Conservation (phyloP, 2,329 filamentous ascomycete species). For the Xylariales sp. region DNA sequence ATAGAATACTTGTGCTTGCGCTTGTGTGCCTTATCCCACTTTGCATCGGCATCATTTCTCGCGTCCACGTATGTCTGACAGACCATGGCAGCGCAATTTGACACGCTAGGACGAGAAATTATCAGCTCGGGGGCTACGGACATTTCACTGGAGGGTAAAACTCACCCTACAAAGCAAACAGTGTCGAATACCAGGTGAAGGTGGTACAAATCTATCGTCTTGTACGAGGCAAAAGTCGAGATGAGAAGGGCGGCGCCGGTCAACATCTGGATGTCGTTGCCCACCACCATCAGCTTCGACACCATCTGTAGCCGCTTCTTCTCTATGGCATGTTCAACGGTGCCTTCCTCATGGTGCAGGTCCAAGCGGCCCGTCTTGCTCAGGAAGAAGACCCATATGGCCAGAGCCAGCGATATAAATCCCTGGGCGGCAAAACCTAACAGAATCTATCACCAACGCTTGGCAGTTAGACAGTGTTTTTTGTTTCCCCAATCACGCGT, state of each 20-base stretch:
- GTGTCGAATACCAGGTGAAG: constrained; percentile 11
- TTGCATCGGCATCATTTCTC: too few species aligned
- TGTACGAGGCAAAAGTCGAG: constrained; percentile 10
- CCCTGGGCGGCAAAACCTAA: constrained; percentile 11
- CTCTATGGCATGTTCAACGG: constrained; percentile 3
- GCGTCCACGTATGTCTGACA: constrained; percentile 8
- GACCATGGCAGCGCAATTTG: constrained; percentile 8
- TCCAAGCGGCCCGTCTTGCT: constrained; percentile 10
- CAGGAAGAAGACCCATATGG: constrained; percentile 11
- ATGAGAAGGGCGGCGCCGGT: constrained; percentile 12
- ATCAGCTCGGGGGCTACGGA: not conserved
- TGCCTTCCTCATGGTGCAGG: constrained; percentile 7
- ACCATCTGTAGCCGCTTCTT: constrained; percentile 10
- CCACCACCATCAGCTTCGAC: constrained; percentile 10
- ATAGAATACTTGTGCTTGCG: too few species aligned
- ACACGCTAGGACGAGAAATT: constrained; percentile 4
- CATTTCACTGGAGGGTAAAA: not conserved
- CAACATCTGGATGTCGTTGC: constrained; percentile 13
- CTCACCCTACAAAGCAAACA: constrained; percentile 13
- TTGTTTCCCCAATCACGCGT: too few species aligned
- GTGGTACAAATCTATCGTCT: constrained; percentile 11
- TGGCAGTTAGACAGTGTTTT: too few species aligned
- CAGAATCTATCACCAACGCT: too few species aligned
- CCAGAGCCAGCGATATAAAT: constrained; percentile 10
- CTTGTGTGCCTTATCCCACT: too few species aligned